phyloP scores from a whole-genome alignment of 2,329 filamentous ascomycete genomes.

The Aciculosporium take region DNA sequence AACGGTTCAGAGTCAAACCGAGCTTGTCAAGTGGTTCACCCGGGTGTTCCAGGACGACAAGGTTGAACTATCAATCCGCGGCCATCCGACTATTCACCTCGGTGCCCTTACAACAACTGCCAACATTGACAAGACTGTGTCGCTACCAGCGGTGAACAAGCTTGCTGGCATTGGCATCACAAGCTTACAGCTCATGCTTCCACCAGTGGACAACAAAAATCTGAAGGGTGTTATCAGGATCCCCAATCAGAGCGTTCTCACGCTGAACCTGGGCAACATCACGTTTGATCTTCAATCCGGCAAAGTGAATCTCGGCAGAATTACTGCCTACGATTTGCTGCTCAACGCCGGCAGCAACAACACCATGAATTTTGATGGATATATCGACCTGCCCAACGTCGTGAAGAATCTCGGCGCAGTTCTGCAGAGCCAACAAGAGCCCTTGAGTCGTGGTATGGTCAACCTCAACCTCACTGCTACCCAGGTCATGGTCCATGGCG shows the following conservation, averaged over 20 bases:
- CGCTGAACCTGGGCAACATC: conserved; percentile 31
- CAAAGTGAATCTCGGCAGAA: conserved; percentile 24
- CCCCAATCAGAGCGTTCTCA: conserved; percentile 29
- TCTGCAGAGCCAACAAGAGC: conserved; percentile 21
- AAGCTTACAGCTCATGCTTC: conserved; percentile 25
- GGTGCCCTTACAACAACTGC: conserved; percentile 24
- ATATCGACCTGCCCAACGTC: conserved; percentile 26
- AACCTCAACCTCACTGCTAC: conserved; percentile 28
- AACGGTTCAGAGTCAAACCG: conserved; percentile 21
- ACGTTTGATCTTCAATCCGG: conserved; percentile 28
- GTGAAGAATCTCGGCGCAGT: conserved; percentile 27
- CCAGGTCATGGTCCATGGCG: conserved; percentile 24
- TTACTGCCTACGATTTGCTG: conserved; percentile 23
- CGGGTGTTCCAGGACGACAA: conserved; percentile 23
- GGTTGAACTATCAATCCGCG: conserved; percentile 24
- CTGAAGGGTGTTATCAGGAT: conserved; percentile 27
- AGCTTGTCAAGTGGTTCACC: conserved; percentile 26
- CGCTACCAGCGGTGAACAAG: conserved; percentile 24
- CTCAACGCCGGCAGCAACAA: conserved; percentile 32
- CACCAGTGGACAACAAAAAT: conserved; percentile 26
- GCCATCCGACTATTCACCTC: conserved; percentile 23
- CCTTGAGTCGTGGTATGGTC: conserved; percentile 26
- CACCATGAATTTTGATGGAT: conserved; percentile 23
- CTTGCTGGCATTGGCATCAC: conserved; percentile 24
- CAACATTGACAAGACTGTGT: conserved; percentile 26